Percentiles rank a stretch among this genome's conserved stretches.
These are phyloP conservation scores for Alternaria ethzedia DNA, from an alignment of 2,329 filamentous ascomycete genomes.

Conservation along the genomic window DNA sequence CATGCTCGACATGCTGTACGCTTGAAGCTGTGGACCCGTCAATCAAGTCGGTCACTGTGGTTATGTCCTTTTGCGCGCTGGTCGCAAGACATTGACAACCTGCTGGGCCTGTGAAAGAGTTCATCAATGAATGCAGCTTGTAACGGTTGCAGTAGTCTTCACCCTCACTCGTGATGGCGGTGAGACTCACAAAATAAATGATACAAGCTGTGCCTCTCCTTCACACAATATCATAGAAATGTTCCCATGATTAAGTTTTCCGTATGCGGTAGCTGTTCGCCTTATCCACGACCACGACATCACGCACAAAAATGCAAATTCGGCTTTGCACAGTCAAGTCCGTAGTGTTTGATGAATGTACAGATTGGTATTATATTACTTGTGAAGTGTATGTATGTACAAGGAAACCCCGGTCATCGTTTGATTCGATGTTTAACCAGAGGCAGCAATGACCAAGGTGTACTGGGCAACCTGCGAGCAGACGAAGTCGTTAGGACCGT, in stretches of 20 bases:
- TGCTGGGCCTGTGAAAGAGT: neutral
- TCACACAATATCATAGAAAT: neutral
- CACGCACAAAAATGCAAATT: neutral
- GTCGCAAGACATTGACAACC: neutral
- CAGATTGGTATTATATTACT: neutral
- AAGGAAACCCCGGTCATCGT: neutral
- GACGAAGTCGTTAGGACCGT: constrained; percentile 23
- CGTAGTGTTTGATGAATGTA: neutral
- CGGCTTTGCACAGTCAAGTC: neutral
- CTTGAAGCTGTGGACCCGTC: neutral
- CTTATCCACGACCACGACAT: neutral
- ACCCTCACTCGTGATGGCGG: neutral
- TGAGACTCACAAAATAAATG: neutral
- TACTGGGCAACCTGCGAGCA: constrained; percentile 17
- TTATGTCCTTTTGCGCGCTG: neutral
- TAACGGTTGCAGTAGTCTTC: neutral
- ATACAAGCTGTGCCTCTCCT: neutral
- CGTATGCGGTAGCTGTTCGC: neutral
- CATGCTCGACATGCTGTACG: neutral
- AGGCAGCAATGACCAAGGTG: constrained; percentile 20
- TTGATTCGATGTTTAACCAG: neutral
- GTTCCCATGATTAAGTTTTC: neutral
- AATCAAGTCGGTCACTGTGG: neutral
- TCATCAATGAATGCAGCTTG: neutral
- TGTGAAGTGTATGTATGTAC: neutral